A percentile compares a stretch with the other conserved stretches of the same genome.
Evolutionary conservation across 163 green algal genomes (phyloP).

Genomic region (Scenedesmus sp.): DNA sequence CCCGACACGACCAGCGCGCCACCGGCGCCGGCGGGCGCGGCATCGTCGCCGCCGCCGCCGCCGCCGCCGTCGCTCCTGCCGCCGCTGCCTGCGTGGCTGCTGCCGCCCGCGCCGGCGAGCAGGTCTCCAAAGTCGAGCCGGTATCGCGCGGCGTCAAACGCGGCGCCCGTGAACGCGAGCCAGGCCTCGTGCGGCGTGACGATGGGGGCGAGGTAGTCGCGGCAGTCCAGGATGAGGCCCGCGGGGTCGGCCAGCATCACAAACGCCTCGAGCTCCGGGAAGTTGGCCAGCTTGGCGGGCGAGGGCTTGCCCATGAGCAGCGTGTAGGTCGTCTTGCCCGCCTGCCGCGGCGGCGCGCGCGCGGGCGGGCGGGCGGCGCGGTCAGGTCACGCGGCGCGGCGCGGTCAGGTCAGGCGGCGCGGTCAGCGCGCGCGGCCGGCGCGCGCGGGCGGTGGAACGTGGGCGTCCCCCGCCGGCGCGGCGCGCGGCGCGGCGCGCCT

Average conservation of each 20-base stretch:
- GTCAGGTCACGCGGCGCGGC: too few relatives aligned
- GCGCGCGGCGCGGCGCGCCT: too few relatives aligned
- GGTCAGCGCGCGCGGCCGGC: too few relatives aligned
- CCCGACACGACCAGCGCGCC: slow-evolving; percentile 4
- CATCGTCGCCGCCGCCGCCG: neutral
- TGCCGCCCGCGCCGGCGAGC: slow-evolving; percentile 14
- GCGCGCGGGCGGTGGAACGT: too few relatives aligned
- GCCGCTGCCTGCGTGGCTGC: neutral
- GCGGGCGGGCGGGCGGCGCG: too few relatives aligned
- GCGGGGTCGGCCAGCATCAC: slow-evolving; percentile 86
- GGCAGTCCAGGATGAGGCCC: slow-evolving; percentile 86
- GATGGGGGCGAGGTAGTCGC: slow-evolving; percentile 91
- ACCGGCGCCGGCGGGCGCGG: too few relatives aligned
- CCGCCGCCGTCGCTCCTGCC: neutral
- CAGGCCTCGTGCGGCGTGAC: slow-evolving; percentile 93
- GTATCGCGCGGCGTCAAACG: slow-evolving; percentile 45
- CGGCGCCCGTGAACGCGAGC: slow-evolving; percentile 75
- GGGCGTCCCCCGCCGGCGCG: too few relatives aligned
- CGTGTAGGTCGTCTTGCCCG: slow-evolving; percentile 95
- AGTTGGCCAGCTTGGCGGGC: slow-evolving; percentile 98
- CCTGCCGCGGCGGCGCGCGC: slow-evolving; percentile 43
- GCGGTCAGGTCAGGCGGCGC: too few relatives aligned
- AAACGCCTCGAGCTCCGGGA: slow-evolving; percentile 91
- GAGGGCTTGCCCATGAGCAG: slow-evolving; percentile 92
- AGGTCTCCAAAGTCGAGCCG: slow-evolving; percentile 46